Percentiles rank a stretch among this genome's conserved stretches.
Evolutionary conservation across 2,329 filamentous ascomycete genomes (phyloP).

Genomic region (Ophiostoma novo-ulmi): DNA sequence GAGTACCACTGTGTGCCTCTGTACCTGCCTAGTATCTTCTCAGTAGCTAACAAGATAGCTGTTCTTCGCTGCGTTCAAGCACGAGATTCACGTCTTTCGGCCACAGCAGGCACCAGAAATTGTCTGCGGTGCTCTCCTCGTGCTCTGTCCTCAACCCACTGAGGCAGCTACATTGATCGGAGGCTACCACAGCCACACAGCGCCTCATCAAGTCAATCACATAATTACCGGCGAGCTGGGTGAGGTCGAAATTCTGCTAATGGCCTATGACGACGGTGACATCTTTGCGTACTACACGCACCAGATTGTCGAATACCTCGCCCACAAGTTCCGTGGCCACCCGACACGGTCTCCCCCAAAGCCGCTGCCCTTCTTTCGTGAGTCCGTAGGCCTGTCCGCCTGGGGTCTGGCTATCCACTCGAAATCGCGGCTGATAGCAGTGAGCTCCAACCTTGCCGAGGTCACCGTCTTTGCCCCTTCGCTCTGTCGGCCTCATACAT

Average conservation of each 20-base stretch:
- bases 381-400: slow-evolving; percentile 71
- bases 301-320: slow-evolving; percentile 44
- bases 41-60: slow-evolving; percentile 39
- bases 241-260: slow-evolving; percentile 61
- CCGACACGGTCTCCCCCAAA: not conserved
- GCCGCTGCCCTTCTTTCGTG: slow-evolving; percentile 57
- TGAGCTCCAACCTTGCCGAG: slow-evolving; percentile 67
- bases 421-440: slow-evolving; percentile 76
- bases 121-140: slow-evolving; percentile 47
- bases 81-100: slow-evolving; percentile 53
- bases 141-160: slow-evolving; percentile 44
- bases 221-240: slow-evolving; percentile 65
- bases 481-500: slow-evolving; percentile 22
- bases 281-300: slow-evolving; percentile 64
- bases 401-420: slow-evolving; percentile 86
- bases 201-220: slow-evolving; percentile 60
- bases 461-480: slow-evolving; percentile 51
- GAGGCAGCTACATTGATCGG: slow-evolving; percentile 38
- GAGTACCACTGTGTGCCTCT: not conserved
- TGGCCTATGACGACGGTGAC: slow-evolving; percentile 70
- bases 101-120: slow-evolving; percentile 46
- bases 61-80: slow-evolving; percentile 56
- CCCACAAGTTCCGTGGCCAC: not conserved
- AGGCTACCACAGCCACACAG: slow-evolving; percentile 49
- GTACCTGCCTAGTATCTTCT: no score